These are phyloP conservation scores for Populus tomentosa DNA, from an alignment of 441 rosid species.

Conservation along the genomic window DNA sequence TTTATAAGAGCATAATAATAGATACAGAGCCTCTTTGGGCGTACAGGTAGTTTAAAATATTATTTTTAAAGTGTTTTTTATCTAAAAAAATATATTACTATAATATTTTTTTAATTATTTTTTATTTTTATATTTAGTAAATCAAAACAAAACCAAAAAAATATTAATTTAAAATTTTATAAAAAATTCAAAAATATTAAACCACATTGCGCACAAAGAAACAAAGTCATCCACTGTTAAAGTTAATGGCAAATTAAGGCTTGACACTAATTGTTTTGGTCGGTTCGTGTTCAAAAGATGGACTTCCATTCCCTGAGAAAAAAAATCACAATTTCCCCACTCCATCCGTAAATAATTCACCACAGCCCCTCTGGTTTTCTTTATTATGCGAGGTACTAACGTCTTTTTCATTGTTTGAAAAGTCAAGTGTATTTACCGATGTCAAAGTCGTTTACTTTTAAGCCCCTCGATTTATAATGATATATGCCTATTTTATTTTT, in stretches of 20 bases:
- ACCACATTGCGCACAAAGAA: background rate
- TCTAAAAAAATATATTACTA: too few relatives aligned
- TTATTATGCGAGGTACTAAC: background rate
- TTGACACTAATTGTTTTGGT: background rate
- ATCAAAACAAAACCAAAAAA: too few relatives aligned
- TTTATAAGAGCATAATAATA: conserved; percentile 16
- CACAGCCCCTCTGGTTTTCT: background rate
- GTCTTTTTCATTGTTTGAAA: conserved; percentile 32
- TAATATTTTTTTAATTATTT: too few relatives aligned
- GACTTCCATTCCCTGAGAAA: background rate
- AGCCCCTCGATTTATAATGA: background rate
- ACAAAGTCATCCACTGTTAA: background rate
- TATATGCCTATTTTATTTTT: too few relatives aligned
- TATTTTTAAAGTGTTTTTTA: too few relatives aligned
- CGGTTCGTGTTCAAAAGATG: conserved; percentile 1
- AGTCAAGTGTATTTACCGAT: conserved; percentile 27
- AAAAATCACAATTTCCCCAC: background rate
- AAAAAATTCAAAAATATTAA: too few relatives aligned
- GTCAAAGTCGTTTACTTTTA: conserved; percentile 11
- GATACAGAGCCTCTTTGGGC: too few relatives aligned
- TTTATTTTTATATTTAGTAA: too few relatives aligned
- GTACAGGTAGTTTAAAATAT: too few relatives aligned
- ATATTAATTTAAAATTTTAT: too few relatives aligned
- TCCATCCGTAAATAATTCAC: background rate
- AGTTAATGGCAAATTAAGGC: background rate